Evolutionary conservation across 257 asterid genomes (phyloP).

Genomic region (Solanum lignicaule): DNA sequence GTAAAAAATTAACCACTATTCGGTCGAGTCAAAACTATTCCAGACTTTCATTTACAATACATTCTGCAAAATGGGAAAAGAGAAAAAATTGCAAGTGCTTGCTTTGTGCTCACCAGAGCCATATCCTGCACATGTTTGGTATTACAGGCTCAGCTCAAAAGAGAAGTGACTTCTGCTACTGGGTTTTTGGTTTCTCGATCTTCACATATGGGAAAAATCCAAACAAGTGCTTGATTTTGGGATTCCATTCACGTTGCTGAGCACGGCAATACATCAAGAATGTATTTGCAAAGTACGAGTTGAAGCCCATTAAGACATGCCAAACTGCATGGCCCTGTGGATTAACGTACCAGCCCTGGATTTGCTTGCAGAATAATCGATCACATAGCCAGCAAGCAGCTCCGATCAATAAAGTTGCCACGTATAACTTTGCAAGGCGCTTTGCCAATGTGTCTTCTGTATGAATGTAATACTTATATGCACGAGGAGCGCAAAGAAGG

Average conservation of each 20-base stretch:
- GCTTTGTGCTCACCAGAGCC: conserved; percentile 14
- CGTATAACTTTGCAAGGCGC: conserved; percentile 60
- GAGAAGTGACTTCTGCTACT: conserved; percentile 29
- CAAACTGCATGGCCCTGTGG: conserved; percentile 96
- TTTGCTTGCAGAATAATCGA: conserved; percentile 47
- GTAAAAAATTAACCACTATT: conserved; percentile 39
- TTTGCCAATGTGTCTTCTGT: conserved; percentile 71
- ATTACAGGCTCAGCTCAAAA: background rate
- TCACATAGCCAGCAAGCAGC: conserved; percentile 70
- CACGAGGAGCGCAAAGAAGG: conserved; percentile 88
- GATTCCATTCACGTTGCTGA: conserved; percentile 83
- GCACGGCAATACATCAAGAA: conserved; percentile 96
- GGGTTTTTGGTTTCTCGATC: conserved; percentile 72
- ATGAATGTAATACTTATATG: conserved; percentile 79
- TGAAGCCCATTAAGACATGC: conserved; percentile 86
- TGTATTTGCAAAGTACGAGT: conserved; percentile 78
- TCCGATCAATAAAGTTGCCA: conserved; percentile 42
- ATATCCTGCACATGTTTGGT: conserved; percentile 6
- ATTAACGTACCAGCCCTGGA: conserved; percentile 43
- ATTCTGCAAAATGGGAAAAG: conserved; percentile 22
- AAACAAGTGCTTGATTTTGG: conserved; percentile 47
- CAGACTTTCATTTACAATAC: conserved; percentile 38
- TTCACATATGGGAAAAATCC: conserved; percentile 68
- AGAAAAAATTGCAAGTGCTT: conserved; percentile 16
- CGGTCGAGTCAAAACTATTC: conserved; percentile 33